Percentiles rank a stretch among this genome's conserved stretches.
phyloP scores from a whole-genome alignment of 208 protist species.

The Histomonas meleagridis region DNA sequence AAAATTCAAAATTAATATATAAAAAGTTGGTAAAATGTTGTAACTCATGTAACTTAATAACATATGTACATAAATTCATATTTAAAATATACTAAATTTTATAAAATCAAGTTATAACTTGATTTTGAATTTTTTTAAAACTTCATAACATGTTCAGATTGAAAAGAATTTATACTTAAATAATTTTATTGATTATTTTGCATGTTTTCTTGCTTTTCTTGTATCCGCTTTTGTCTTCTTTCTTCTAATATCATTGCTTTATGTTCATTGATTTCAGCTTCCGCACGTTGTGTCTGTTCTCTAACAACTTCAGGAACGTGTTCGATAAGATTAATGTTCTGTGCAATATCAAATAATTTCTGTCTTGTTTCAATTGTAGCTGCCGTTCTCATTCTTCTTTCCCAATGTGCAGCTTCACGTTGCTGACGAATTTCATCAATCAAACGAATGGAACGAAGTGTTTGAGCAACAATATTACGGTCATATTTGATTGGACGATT shows the following conservation, averaged over 20 bases:
- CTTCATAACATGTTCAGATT: too few relatives aligned
- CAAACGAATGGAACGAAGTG: slow-evolving; percentile 77
- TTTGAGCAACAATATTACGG: slow-evolving; percentile 79
- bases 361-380: slow-evolving; percentile 59
- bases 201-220: too few relatives aligned
- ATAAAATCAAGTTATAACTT: too few relatives aligned
- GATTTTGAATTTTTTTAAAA: too few relatives aligned
- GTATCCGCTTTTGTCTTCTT: too few relatives aligned
- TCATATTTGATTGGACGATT: slow-evolving; percentile 95
- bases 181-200: too few relatives aligned
- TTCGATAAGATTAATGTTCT: slow-evolving; percentile 74
- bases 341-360: slow-evolving; percentile 61
- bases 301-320: background rate
- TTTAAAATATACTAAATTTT: too few relatives aligned
- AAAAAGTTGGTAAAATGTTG: too few relatives aligned
- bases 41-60: too few relatives aligned
- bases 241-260: slow-evolving; percentile 1
- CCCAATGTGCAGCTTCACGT: slow-evolving; percentile 75
- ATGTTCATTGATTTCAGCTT: slow-evolving; percentile 11
- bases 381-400: slow-evolving; percentile 65
- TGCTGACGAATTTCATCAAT: slow-evolving; percentile 81
- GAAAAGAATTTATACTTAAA: too few relatives aligned
- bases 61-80: too few relatives aligned
- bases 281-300: background rate
- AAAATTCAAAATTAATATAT: too few relatives aligned